Evolutionary conservation across 768 basidiomycete species (phyloP).

Genomic region (Amanita fuliginea): DNA sequence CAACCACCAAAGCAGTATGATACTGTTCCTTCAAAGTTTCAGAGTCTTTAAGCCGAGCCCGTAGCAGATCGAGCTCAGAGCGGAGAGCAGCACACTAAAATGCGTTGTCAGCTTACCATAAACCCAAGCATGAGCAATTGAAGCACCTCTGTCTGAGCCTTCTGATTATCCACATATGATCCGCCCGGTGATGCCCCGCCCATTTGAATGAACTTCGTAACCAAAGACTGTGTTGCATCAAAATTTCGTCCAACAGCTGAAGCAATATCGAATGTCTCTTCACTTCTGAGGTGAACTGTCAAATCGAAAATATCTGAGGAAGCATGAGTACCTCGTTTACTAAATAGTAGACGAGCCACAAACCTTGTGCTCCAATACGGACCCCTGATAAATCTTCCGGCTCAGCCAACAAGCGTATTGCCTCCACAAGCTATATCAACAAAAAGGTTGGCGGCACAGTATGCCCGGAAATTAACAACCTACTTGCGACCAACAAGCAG

Average conservation of each 20-base stretch:
- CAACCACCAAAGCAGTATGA: constrained; percentile 37
- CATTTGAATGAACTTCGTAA: constrained; percentile 44
- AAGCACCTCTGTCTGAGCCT: constrained; percentile 46
- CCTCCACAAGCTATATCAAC: constrained; percentile 44
- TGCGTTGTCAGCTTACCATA: constrained; percentile 7
- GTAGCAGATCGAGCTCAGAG: constrained; percentile 44
- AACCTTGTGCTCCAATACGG: constrained; percentile 32
- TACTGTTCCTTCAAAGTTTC: constrained; percentile 37
- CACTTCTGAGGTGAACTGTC: constrained; percentile 26
- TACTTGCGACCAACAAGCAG: constrained; percentile 77
- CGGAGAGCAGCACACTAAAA: constrained; percentile 45
- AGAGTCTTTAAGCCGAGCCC: constrained; percentile 36
- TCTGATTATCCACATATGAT: constrained; percentile 36
- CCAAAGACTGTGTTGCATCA: constrained; percentile 46
- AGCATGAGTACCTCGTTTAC: constrained; percentile 1
- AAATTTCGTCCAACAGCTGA: constrained; percentile 42
- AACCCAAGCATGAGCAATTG: neutral
- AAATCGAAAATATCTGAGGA: constrained; percentile 36
- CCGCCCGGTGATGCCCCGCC: constrained; percentile 27
- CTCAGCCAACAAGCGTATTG: constrained; percentile 48
- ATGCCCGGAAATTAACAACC: constrained; percentile 7
- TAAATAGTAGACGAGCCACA: constrained; percentile 7
- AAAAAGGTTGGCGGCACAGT: constrained; percentile 2
- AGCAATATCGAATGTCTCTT: constrained; percentile 24
- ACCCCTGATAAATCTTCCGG: constrained; percentile 36